Base-by-base conservation (phyloP, 805 yeast species). In the Clavispora fructus region DNA sequence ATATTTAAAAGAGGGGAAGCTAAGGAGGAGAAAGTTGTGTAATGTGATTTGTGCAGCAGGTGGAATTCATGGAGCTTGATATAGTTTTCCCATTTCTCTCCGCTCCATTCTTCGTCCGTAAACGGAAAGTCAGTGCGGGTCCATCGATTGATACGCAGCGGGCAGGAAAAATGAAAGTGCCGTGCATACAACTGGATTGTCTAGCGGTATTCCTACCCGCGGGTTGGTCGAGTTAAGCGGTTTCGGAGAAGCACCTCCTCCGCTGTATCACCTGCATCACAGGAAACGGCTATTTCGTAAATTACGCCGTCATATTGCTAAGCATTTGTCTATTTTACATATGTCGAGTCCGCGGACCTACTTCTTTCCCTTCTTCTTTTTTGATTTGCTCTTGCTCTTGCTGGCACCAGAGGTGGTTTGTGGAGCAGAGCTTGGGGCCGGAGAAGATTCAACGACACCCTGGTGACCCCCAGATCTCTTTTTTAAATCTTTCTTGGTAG, bases 401-500 rank as follows among this genome's bases (percentile, higher is more conserved):
- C 32, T 47, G 39, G 44, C 42, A 39, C 45, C 31, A 7, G 50
- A n/a, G 4, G 62, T 42, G 19, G 67, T 56, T 44, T 65, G 65
- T 44, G 60, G 62, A 4, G 70, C 57, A 14, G 44, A 12, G 40
- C 11, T 12, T 17, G 57, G 53, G 2, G 58, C 55, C 5, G 56
- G 56, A 14, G 56, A 48, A 47, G 41, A 45, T 43, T 55, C 59
- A 7, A 49, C 48, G 4, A 55, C 56, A 11, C 58, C 59, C 47
- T 54, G 59, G 39, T 47, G 54, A 11, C 57, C 57, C 12, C 54
- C 52, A 12, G 47, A 26, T 33, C 44, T 51, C 47, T 54, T 52
- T 46, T 52, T 52, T 44, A 40, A 42, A 26, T 52, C 53, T 31
- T 50, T 55, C 42, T 53, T 53, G 60, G 87, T 85, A 12, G 95